These are phyloP conservation scores for Blastocystis sp. DNA, from an alignment of 352 stramenopile genomes.

Conservation along the genomic window DNA sequence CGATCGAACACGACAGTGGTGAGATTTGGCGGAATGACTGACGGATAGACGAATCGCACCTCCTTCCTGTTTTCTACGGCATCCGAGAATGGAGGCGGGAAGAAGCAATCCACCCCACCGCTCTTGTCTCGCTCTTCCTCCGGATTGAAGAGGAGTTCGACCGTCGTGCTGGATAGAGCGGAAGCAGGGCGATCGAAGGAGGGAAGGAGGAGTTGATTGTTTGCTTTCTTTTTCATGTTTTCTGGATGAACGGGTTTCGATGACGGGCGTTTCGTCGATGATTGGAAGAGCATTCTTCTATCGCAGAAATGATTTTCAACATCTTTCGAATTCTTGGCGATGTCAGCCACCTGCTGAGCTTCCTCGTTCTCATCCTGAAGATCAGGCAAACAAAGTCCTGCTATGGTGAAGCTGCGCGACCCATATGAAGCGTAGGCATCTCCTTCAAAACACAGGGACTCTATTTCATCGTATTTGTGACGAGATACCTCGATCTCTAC, in stretches of 20 bases:
- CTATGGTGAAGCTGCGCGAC: conserved; percentile 74
- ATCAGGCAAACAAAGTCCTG: conserved; percentile 85
- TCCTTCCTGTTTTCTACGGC: conserved; percentile 36
- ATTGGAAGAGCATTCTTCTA: conserved; percentile 15
- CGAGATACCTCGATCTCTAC: conserved; percentile 96
- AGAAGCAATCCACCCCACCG: neutral
- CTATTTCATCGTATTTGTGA: conserved; percentile 96
- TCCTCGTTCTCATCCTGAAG: conserved; percentile 94
- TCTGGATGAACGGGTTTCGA: neutral
- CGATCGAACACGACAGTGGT: conserved; percentile 14
- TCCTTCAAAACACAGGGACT: conserved; percentile 98
- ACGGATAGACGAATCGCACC: neutral
- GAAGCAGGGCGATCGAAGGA: neutral
- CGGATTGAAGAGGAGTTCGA: neutral
- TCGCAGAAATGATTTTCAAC: conserved; percentile 79
- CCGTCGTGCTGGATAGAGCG: neutral
- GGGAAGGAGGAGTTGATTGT: neutral
- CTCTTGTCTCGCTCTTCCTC: neutral
- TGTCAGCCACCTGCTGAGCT: conserved; percentile 97
- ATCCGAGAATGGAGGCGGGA: neutral
- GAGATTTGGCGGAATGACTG: neutral
- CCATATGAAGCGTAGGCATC: conserved; percentile 79
- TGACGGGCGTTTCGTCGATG: neutral
- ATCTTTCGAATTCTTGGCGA: conserved; percentile 94
- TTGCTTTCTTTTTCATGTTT: neutral